Evolutionary conservation across 192 early-diverging fungal genomes (phyloP).

Genomic region (Rhizophagus clarus): DNA sequence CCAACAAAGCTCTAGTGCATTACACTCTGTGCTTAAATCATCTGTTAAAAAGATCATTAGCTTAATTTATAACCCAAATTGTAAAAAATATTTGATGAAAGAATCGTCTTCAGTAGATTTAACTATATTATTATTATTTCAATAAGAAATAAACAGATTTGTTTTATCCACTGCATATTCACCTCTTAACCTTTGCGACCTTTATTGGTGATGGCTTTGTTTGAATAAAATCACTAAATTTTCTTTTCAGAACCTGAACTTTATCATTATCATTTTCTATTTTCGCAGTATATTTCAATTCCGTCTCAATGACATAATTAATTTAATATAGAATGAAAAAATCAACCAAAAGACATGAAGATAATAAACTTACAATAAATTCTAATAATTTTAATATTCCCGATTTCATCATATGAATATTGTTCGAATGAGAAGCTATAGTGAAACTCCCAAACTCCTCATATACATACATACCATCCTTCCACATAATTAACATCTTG

Average conservation of each 20-base stretch:
- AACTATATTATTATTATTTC: too few relatives aligned
- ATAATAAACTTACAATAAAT: conserved; percentile 27
- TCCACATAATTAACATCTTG: conserved; percentile 26
- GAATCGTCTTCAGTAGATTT: too few relatives aligned
- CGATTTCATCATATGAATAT: conserved; percentile 14
- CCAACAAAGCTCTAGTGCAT: too few relatives aligned
- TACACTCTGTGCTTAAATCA: too few relatives aligned
- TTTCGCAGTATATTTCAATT: neutral
- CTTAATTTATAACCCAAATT: too few relatives aligned
- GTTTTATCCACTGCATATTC: neutral
- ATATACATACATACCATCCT: conserved; percentile 27
- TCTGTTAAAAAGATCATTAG: too few relatives aligned
- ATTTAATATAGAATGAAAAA: conserved; percentile 17
- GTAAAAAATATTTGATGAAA: too few relatives aligned
- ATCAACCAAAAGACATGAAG: neutral
- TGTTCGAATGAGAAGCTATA: neutral
- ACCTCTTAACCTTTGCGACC: neutral
- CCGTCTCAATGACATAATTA: neutral
- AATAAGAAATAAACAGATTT: too few relatives aligned
- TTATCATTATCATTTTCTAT: conserved; percentile 9
- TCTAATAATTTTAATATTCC: conserved; percentile 19
- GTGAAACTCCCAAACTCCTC: conserved; percentile 24
- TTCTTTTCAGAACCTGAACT: conserved; percentile 11
- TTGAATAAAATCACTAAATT: conserved; percentile 13
- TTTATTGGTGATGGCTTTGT: conserved; percentile 14